Evolutionary conservation across 1,284 basidiomycete species (phyloP), one percentile per base, ranked within the genome.

Genomic region (Trichosporon sp.): DNA sequence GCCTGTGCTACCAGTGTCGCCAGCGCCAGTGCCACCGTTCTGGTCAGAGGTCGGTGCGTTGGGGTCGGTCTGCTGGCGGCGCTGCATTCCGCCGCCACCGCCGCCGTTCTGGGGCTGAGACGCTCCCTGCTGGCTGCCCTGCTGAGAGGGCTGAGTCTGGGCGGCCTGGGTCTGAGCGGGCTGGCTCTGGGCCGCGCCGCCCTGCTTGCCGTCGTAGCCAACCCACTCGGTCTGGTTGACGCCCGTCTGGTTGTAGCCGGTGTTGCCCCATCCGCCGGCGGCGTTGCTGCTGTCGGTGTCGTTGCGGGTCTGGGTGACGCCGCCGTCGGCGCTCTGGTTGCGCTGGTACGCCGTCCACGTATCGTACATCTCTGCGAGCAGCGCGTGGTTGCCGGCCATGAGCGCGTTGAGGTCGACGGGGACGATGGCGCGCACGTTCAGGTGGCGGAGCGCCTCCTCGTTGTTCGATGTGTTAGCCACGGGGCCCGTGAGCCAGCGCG

Each of bases 371-470:
- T 86, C 75, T 2, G 91, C 90, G 56, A 60, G 56, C 89, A 83
- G 72, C 56, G 78, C 76, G 72, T 85, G 84, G 72, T 85, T 80
- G 18, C 81, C 81, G n/a, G 83, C 82, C 12, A 95, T 86, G 64
- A 96, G 91, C 72, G 91, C 90, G 78, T 95, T 95, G 65, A 98
- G 84, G 80, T 91, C 90, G 23, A 95, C 86, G 0, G 92, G 90
- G 67, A 95, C 83, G 13, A 87, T 88, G 60, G 86, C 87, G 71
- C 86, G 86, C 38, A 93, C 86, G 75, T 93, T 91, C 70, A 95
- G 83, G 23, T 88, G 87, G 18, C 90, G 86, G 65, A 95, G 84
- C 7, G 89, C 88, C 2, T 87, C 86, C 65, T 80, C 75, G 67
- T 84, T 85, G 71, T 85, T 80, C 23, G 78, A 80, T 6, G 77